Base-by-base conservation (phyloP, 805 yeast species). In the Metschnikowia vanudenii region DNA sequence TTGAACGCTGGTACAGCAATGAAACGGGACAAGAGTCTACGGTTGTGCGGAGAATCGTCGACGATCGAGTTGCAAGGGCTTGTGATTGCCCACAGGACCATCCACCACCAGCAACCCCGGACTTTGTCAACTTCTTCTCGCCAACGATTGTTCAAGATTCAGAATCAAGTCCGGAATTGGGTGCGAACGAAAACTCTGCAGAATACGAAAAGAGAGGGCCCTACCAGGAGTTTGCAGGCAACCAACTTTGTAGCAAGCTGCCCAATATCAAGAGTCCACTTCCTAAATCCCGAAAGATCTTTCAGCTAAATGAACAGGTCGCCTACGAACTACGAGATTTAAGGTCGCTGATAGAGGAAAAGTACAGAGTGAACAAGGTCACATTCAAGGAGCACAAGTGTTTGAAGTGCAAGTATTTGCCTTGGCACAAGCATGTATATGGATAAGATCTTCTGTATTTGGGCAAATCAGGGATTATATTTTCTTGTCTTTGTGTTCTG, bases 391-490 rank as follows among this genome's bases (percentile, higher is more conserved):
- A 35, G 14, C 29, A 31, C 19, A 45, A 43, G 41, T 52, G 56
- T 41, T 48, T 43, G 39, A 50, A 48, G 33, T 52, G 56, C 47
- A 51, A 46, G 41, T 51, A 43, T 41, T 18, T 51, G 28, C 54
- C 54, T 6, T 52, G 56, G 54, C 52, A 51, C 41, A 48, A 48
- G 41, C 54, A 50, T 32, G 36, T 33, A 5, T 42, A 42, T 26
- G 32, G 41, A 4, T 42, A 30, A 41, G 13, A n/a, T 16, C 2
- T 8, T n/a, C 3, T 31, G 3, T 13, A 4, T 13, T 3, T 14
- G n/a, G 2, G 18, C 11, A 13, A 35, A 13, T 13, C 5, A 11
- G 26, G 10, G 19, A 3, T 26, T 10, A 18, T 14, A 18, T 4
- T 17, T 13, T 37, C 39, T 22, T 16, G 20, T 13, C 3, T 37